Evolutionary conservation across 2,329 filamentous ascomycete species (phyloP).

Genomic region (Purpureocillium takamizusanense): DNA sequence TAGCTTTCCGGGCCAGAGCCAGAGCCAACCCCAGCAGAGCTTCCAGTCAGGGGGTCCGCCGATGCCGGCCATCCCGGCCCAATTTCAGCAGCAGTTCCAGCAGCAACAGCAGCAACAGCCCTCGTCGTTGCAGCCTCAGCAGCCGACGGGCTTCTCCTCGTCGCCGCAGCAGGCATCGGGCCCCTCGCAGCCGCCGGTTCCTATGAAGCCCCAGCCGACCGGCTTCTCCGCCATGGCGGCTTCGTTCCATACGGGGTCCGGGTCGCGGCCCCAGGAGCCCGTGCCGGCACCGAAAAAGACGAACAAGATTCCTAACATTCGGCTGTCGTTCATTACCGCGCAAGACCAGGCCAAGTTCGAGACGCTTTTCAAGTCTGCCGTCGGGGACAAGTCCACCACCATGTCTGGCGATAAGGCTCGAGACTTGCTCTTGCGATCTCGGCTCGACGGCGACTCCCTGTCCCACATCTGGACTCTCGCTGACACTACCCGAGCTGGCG

Average conservation of each 20-base stretch:
- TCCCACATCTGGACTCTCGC: conserved; percentile 93
- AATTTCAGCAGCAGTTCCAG: conserved; percentile 51
- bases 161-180: conserved; percentile 41
- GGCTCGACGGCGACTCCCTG: conserved; percentile 75
- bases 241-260: conserved; percentile 48
- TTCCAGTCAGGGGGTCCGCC: conserved; percentile 52
- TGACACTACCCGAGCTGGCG: conserved; percentile 92
- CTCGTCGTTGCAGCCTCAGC: conserved; percentile 29
- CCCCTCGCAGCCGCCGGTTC: conserved; percentile 42
- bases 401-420: conserved; percentile 89
- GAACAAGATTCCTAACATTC: conserved; percentile 84
- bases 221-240: conserved; percentile 60
- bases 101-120: conserved; percentile 24
- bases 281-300: conserved; percentile 44
- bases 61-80: conserved; percentile 50
- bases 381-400: conserved; percentile 72
- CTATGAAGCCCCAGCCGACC: conserved; percentile 57
- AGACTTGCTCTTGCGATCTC: conserved; percentile 80
- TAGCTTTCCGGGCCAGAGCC: conserved; percentile 43
- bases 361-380: conserved; percentile 92
- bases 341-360: conserved; percentile 95
- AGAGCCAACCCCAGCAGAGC: conserved; percentile 45
- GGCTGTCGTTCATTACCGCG: conserved; percentile 91
- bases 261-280: conserved; percentile 34
- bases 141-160: conserved; percentile 34